Base-by-base conservation (phyloP, 2,329 filamentous ascomycete species). In the Fusarium tricinctum region DNA sequence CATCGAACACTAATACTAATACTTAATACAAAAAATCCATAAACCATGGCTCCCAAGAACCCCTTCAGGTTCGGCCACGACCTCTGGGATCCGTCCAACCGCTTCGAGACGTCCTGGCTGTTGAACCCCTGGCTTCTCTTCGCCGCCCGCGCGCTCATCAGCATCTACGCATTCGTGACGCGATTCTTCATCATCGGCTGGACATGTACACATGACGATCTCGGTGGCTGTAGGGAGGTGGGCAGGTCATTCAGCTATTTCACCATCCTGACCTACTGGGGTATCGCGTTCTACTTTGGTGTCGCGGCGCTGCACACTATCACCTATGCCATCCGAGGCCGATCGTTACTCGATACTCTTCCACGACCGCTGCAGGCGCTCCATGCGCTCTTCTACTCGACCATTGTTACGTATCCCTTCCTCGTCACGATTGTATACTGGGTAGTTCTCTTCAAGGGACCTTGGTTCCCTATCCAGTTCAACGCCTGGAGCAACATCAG, bases 261-360 rank as follows among this genome's bases (percentile, higher is more conserved):
- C 82, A 97, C 93, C 28, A 84, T 89, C 74, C 82, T 96, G 60
- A 92, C 91, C 12, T 96, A 91, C 84, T 96, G 92, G 92, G 92
- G 92, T 3, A 80, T 95, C 35, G 89, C 87, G 23, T 95, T 94
- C 81, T 97, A 97, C 83, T 90, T 91, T 76, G 83, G 89, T 58
- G 81, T 90, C 73, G 84, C 91, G 2, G 84, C 90, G 19, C 66
- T 88, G 19, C 92, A 97, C 81, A 93, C 91, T 8, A 80, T 88
- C 52, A 85, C 84, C 47, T 96, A 95, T 80, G 85, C 86, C 14
- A 78, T 81, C 42, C 80, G 80, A 28, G 84, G 86, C 44, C 75
- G 77, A 5, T 81, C 88, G 0, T 82, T 91, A 7, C 84, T 91
- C 68, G 83, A 88, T 73, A 79, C 80, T 32, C 85, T 88, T 78